Percentiles rank a stretch among this genome's conserved stretches.
Evolutionary conservation across 1,284 basidiomycete species (phyloP).

Genomic region (Farysia itapuensis): DNA sequence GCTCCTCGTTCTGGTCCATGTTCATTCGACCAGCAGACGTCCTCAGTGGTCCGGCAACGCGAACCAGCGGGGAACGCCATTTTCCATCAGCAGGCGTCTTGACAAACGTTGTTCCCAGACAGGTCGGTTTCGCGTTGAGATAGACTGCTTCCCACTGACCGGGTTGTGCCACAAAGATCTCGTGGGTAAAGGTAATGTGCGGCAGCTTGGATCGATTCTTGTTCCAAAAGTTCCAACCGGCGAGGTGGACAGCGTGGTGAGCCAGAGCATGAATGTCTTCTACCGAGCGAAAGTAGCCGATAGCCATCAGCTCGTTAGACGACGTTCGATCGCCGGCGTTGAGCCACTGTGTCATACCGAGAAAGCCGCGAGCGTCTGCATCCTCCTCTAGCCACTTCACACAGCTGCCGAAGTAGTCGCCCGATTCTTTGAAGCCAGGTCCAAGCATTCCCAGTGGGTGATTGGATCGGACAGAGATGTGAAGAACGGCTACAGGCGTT

Average conservation of each 20-base stretch:
- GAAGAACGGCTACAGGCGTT: conserved; percentile 10
- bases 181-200: conserved; percentile 14
- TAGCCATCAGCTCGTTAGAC: conserved; percentile 10
- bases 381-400: conserved; percentile 21
- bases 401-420: conserved; percentile 6
- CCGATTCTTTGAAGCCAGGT: conserved; percentile 15
- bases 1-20: conserved; percentile 6
- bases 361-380: conserved; percentile 10
- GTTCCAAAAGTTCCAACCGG: conserved; percentile 21
- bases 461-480: conserved; percentile 12
- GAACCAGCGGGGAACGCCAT: conserved; percentile 15
- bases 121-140: conserved; percentile 12
- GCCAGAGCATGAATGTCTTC: conserved; percentile 16
- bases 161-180: conserved; percentile 6
- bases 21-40: conserved; percentile 7
- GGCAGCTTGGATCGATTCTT: conserved; percentile 5
- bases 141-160: conserved; percentile 21
- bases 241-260: conserved; percentile 10
- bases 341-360: conserved; percentile 26
- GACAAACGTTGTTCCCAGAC: conserved; percentile 10
- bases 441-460: conserved; percentile 11
- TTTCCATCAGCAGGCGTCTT: conserved; percentile 6
- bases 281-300: conserved; percentile 20
- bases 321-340: conserved; percentile 9
- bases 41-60: not conserved